phyloP scores from a whole-genome alignment of 73 alveolate species.

The Paramecium biaurelia region DNA sequence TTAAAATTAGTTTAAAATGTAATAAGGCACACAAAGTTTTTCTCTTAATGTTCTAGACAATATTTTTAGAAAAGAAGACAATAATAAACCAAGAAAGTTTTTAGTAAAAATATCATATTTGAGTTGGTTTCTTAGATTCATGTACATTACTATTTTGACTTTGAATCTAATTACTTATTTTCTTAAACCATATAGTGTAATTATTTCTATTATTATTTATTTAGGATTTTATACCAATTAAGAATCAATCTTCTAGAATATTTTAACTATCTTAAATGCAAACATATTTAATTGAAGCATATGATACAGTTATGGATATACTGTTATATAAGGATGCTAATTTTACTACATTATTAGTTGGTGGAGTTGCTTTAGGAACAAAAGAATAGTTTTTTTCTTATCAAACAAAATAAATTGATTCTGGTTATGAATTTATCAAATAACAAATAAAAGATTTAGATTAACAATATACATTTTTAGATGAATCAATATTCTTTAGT shows the following conservation, averaged over 20 bases:
- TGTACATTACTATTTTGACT: slow-evolving; percentile 1
- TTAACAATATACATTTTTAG: background rate
- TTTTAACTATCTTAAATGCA: background rate
- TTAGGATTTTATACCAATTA: background rate
- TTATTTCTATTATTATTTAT: background rate
- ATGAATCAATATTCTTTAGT: background rate
- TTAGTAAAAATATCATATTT: slow-evolving; percentile 30
- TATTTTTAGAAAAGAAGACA: slow-evolving; percentile 34
- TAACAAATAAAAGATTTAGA: background rate
- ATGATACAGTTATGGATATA: slow-evolving; percentile 20
- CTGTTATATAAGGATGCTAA: background rate
- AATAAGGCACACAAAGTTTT: slow-evolving; percentile 38
- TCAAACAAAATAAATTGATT: background rate
- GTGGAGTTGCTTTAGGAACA: background rate
- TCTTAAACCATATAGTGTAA: background rate
- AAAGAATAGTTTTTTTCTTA: background rate
- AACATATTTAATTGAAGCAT: slow-evolving; percentile 30
- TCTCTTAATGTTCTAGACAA: background rate
- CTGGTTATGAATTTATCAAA: background rate
- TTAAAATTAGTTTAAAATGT: slow-evolving; percentile 21
- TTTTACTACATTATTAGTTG: background rate
- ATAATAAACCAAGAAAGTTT: slow-evolving; percentile 27
- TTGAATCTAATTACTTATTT: background rate
- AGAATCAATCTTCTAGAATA: background rate
- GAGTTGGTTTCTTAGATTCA: slow-evolving; percentile 29